Evolutionary conservation across 768 basidiomycete genomes (phyloP), one percentile per base, ranked within the genome.

Genomic region (Lentinula raphanica): DNA sequence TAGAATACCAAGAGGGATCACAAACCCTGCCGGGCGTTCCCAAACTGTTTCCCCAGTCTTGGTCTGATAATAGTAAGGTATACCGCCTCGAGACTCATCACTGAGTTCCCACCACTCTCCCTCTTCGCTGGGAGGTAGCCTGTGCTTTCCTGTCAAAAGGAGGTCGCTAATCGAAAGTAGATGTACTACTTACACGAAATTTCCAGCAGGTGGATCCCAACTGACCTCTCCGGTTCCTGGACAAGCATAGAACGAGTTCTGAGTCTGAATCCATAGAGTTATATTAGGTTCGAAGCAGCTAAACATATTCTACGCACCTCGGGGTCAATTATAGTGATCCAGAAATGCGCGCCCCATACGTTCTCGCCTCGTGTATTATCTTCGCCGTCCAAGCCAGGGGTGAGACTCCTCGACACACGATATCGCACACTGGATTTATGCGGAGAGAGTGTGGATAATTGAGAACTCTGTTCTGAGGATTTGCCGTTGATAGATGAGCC

Each of bases 71-170:
- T 94, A 98, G 69, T 98, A 98, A 3, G 90, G 85, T 57, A 94
- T 76, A 29, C 91, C 91, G 45, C 86, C 88, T 53, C 92, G 80
- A 45, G 86, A 82, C 36, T 92, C 89, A 68, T 98, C 94, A 45
- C 78, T 78, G 59, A 97, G 80, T 71, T 97, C 94, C 94, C 94
- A 98, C 94, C 94, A 97, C 69, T 96, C 93, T 40, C 94, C 94
- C 44, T 90, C 85, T 3, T 82, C 79, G 63, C 79, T 89, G 5
- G 92, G 89, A 48, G 94, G 94, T 45, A 95, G 76, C 49, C 92
- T 93, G 64, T 5, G 67, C 28, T 40, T 56, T 25, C 21, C 50
- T 60, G 45, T 53, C 44, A 62, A 36, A 60, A 59, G 61, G 36
- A 67, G 61, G 60, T 44, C 56, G 15, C 15, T 25, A 36, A 60